Conservation (phyloP, 805 yeast genomes). For the Kockiozyma suomiensis region DNA sequence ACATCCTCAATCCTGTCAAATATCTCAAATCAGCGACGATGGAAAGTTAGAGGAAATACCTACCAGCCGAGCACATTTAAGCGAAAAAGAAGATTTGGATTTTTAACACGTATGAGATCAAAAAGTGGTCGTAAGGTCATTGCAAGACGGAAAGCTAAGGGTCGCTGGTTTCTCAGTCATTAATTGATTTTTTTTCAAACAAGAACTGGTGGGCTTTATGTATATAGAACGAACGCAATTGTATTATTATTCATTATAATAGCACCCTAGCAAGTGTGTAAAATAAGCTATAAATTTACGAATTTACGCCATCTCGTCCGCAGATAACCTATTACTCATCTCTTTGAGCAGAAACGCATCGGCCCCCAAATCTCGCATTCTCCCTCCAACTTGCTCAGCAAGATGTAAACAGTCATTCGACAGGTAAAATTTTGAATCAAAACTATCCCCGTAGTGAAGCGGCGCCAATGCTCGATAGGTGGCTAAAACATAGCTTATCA, state of each 20-base stretch:
- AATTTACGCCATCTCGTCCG: neutral
- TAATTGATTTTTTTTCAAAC: no score
- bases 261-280: no score
- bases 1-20: neutral
- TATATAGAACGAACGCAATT: no score
- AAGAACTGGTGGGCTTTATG: no score
- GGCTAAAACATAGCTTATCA: constrained; percentile 21
- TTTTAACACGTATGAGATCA: constrained; percentile 77
- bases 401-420: constrained; percentile 29
- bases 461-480: constrained; percentile 32
- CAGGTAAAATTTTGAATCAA: constrained; percentile 22
- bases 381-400: constrained; percentile 25
- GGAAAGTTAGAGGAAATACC: constrained; percentile 91
- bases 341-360: constrained; percentile 32
- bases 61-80: constrained; percentile 91
- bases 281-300: neutral
- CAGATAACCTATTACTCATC: constrained; percentile 13
- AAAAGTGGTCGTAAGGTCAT: constrained; percentile 77
- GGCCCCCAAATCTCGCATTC: constrained; percentile 25
- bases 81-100: constrained; percentile 88
- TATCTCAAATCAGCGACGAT: constrained; percentile 56
- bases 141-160: constrained; percentile 78
- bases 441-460: constrained; percentile 22
- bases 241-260: no score
- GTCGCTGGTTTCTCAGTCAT: constrained; percentile 90